Conservation (phyloP, 345 rosid genomes). For the Arabidopsis arenosa region DNA sequence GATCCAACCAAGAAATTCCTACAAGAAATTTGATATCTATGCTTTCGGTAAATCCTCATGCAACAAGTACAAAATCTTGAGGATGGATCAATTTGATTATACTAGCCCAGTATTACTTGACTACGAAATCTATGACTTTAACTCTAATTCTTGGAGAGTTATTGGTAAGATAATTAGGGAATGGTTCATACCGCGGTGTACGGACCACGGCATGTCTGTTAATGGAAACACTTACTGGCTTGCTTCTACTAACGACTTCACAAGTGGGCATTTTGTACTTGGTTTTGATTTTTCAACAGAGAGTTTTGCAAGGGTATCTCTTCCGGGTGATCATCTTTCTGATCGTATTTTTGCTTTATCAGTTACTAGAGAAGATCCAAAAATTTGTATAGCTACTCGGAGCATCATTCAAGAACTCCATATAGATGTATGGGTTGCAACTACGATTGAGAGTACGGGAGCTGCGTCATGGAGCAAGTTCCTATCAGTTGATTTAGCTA, state of each 20-base stretch:
- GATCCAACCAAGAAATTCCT: neutral
- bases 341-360: neutral
- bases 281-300: slow-evolving; percentile 9
- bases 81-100: neutral
- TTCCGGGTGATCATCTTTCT: neutral
- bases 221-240: slow-evolving; percentile 2
- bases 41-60: slow-evolving; percentile 9
- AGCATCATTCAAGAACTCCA: too few relatives aligned
- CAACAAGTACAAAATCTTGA: slow-evolving; percentile 21
- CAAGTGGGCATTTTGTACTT: too few relatives aligned
- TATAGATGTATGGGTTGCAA: slow-evolving; percentile 3
- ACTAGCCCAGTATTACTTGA: neutral
- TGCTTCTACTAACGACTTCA: neutral
- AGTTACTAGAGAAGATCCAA: neutral
- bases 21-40: neutral
- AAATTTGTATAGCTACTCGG: neutral
- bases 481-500: too few relatives aligned
- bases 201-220: neutral
- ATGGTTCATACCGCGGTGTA: neutral
- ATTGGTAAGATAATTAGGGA: neutral
- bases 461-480: neutral
- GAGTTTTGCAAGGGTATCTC: neutral
- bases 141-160: neutral
- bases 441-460: neutral
- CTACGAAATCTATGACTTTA: neutral